A percentile compares a stretch with the other conserved stretches of the same genome.
Evolutionary conservation across 331 rosid species (phyloP).

Genomic region (Acacia concinna): DNA sequence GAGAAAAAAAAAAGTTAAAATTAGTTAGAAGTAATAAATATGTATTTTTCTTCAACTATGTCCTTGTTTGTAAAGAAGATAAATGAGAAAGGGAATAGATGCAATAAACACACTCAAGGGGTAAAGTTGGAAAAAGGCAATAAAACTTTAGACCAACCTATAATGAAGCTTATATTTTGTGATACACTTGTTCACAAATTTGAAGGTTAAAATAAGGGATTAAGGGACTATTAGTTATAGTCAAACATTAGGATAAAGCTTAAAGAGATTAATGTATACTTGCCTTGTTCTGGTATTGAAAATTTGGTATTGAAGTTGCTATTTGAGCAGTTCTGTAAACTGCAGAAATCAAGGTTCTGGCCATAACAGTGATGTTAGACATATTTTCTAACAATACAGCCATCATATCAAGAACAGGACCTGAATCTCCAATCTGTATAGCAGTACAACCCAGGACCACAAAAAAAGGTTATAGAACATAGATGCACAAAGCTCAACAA

Average conservation of each 20-base stretch:
- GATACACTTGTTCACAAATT: no score
- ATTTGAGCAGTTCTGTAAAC: slow-evolving; percentile 90
- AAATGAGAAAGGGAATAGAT: no score
- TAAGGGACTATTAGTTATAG: slow-evolving; percentile 12
- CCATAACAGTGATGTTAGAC: slow-evolving; percentile 70
- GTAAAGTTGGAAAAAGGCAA: no score
- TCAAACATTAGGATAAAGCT: slow-evolving; percentile 1
- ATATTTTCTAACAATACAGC: slow-evolving; percentile 77
- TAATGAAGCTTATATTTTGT: no score
- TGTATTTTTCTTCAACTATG: no score
- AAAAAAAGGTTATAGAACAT: slow-evolving; percentile 26
- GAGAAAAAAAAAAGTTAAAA: no score
- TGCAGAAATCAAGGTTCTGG: slow-evolving; percentile 81
- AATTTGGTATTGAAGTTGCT: slow-evolving; percentile 85
- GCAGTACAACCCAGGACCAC: slow-evolving; percentile 24
- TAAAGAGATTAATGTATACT: slow-evolving; percentile 34
- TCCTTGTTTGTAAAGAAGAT: no score
- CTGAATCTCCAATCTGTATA: slow-evolving; percentile 83
- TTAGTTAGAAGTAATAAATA: no score
- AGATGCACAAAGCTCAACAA: slow-evolving; percentile 15
- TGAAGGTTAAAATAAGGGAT: no score
- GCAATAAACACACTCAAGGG: no score
- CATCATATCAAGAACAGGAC: slow-evolving; percentile 82
- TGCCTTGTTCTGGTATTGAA: slow-evolving; percentile 92
- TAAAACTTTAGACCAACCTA: no score